Percentiles rank a stretch among this genome's conserved stretches.
phyloP scores from a whole-genome alignment of 306 rosid genomes.

The Dryas alaskensis region DNA sequence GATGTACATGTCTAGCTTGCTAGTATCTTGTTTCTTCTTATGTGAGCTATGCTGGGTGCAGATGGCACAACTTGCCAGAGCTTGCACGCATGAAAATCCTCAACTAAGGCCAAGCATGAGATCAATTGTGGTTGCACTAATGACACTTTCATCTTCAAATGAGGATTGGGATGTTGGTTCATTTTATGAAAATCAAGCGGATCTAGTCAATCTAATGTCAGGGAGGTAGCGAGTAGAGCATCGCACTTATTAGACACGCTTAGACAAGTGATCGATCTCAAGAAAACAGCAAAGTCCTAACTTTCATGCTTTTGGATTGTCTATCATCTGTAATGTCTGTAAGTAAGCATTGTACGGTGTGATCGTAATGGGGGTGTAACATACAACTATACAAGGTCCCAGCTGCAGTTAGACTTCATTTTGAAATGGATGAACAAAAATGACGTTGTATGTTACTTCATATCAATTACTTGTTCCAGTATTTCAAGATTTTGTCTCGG shows the following conservation, averaged over 20 bases:
- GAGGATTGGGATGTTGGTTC: constrained; percentile 79
- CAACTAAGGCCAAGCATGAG: constrained; percentile 88
- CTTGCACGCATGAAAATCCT: constrained; percentile 71
- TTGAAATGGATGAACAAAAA: not conserved
- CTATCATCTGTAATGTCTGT: not conserved
- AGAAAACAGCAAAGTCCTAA: not conserved
- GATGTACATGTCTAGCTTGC: not conserved
- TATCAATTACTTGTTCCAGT: not conserved
- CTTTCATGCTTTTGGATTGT: constrained; percentile 1
- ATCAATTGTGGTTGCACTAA: constrained; percentile 63
- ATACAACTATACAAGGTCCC: no score
- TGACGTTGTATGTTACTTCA: not conserved
- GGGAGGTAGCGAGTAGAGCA: constrained; percentile 39
- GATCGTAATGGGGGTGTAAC: not conserved
- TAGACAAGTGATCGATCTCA: not conserved
- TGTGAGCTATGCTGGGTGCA: constrained; percentile 22
- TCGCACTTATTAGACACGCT: no score
- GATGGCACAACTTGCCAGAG: constrained; percentile 67
- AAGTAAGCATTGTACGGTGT: not conserved
- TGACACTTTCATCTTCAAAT: constrained; percentile 60
- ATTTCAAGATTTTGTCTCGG: not conserved
- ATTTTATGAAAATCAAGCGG: constrained; percentile 50
- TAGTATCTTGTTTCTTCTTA: not conserved
- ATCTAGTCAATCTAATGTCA: constrained; percentile 42
- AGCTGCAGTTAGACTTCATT: no score